Evolutionary conservation across 257 asterid species (phyloP).

Genomic region (Scutellaria baicalensis): DNA sequence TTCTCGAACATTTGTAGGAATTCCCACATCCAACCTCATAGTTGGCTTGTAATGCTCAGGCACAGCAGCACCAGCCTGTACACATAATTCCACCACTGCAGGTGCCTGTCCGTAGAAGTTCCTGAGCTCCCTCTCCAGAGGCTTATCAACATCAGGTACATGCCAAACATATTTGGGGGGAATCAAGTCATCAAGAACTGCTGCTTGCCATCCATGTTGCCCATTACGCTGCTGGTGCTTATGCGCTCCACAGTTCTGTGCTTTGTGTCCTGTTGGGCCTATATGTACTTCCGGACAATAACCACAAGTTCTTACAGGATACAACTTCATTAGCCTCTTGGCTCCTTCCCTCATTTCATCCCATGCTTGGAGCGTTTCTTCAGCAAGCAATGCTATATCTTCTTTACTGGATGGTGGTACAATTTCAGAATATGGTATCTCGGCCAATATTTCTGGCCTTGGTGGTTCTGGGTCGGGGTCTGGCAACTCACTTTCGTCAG

Average conservation of each 20-base stretch:
- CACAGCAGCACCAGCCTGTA: conserved; percentile 81
- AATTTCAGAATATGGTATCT: conserved; percentile 46
- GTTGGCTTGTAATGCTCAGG: conserved; percentile 84
- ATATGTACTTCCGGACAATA: conserved; percentile 92
- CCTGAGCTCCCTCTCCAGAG: conserved; percentile 59
- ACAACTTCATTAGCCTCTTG: conserved; percentile 68
- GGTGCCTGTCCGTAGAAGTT: conserved; percentile 80
- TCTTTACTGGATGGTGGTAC: conserved; percentile 51
- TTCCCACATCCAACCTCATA: conserved; percentile 91
- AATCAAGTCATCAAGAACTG: conserved; percentile 71
- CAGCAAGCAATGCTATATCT: conserved; percentile 53
- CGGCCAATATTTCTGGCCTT: conserved; percentile 44
- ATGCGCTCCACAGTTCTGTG: conserved; percentile 93
- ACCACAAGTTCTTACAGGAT: conserved; percentile 86
- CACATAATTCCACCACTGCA: conserved; percentile 79
- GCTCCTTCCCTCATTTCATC: conserved; percentile 83
- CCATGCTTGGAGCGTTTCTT: conserved; percentile 81
- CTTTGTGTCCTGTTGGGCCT: conserved; percentile 87
- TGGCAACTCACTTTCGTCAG: conserved; percentile 88
- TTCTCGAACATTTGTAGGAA: conserved; percentile 62
- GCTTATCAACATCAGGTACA: conserved; percentile 47
- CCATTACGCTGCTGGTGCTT: conserved; percentile 99
- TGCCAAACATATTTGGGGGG: conserved; percentile 97
- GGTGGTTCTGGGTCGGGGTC: conserved; percentile 62
- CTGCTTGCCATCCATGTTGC: conserved; percentile 96